Percentiles rank a stretch among this genome's conserved stretches.
Conservation (phyloP, 345 rosid species). For the Viola odorata region DNA sequence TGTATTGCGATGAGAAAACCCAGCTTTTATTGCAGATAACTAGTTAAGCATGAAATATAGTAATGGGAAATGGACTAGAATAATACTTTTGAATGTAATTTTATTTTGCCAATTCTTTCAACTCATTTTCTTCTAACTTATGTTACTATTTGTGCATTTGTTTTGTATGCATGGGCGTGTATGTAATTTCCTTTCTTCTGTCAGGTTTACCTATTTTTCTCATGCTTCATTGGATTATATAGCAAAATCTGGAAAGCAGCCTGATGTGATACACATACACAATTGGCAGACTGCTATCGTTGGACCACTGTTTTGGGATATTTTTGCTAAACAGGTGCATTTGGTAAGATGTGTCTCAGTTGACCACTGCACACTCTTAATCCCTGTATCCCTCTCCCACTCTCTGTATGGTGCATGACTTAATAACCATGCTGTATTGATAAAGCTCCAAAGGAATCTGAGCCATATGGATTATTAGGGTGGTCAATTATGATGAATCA, state of each 20-base stretch:
- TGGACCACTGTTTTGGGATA: constrained; percentile 91
- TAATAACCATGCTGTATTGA: too few species aligned
- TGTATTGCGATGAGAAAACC: too few species aligned
- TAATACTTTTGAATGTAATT: not conserved
- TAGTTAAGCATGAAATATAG: too few species aligned
- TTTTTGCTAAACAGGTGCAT: constrained; percentile 63
- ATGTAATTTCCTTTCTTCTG: constrained; percentile 13
- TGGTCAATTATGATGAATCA: too few species aligned
- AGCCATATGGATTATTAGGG: too few species aligned
- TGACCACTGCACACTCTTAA: not conserved
- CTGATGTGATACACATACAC: constrained; percentile 83
- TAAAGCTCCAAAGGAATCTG: too few species aligned
- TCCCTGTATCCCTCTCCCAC: too few species aligned
- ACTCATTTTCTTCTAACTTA: not conserved
- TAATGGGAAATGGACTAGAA: not conserved
- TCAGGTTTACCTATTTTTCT: constrained; percentile 77
- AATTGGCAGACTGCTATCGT: constrained; percentile 82
- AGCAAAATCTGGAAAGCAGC: constrained; percentile 74
- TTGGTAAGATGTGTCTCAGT: constrained; percentile 7
- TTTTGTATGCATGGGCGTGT: constrained; percentile 1
- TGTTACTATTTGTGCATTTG: not conserved
- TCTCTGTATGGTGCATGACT: too few species aligned
- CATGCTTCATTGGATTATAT: constrained; percentile 84
- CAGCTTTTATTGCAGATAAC: too few species aligned
- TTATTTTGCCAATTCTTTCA: not conserved